Percentiles rank a stretch among this genome's conserved stretches.
These are phyloP conservation scores for Leccinum solheimii DNA, from an alignment of 1,284 basidiomycete species.

Conservation along the genomic window DNA sequence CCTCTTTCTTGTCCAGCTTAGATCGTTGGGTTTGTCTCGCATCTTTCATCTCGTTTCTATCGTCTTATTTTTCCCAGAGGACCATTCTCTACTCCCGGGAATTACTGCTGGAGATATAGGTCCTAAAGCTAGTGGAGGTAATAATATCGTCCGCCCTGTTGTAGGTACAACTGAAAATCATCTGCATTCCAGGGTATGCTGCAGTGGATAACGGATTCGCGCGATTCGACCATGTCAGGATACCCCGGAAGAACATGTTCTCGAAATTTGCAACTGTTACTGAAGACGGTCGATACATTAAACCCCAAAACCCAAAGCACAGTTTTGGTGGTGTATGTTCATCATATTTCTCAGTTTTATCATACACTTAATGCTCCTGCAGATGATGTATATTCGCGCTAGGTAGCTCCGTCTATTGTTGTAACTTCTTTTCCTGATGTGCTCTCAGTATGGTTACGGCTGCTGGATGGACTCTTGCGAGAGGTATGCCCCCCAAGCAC, in stretches of 20 bases:
- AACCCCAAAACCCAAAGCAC: constrained; percentile 72
- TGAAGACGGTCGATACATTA: constrained; percentile 63
- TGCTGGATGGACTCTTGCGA: constrained; percentile 61
- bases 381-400: constrained; percentile 74
- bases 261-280: constrained; percentile 74
- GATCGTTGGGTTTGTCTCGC: constrained; percentile 50
- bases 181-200: constrained; percentile 45
- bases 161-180: neutral
- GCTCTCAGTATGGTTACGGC: constrained; percentile 55
- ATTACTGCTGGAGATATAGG: constrained; percentile 73
- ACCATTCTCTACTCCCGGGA: constrained; percentile 62
- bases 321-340: constrained; percentile 72
- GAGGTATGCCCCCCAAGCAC: constrained; percentile 39
- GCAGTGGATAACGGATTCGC: constrained; percentile 73
- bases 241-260: constrained; percentile 76
- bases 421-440: neutral
- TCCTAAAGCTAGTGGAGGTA: constrained; percentile 43
- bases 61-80: constrained; percentile 40
- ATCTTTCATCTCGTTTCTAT: neutral
- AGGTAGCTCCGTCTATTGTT: constrained; percentile 37
- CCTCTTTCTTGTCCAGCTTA: constrained; percentile 72
- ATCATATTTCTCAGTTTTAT: neutral
- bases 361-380: neutral
- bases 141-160: neutral
- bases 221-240: constrained; percentile 68